Percentiles rank a stretch among this genome's conserved stretches.
phyloP scores from a whole-genome alignment of 2,329 filamentous ascomycete genomes.

The Thyridium curvatum region DNA sequence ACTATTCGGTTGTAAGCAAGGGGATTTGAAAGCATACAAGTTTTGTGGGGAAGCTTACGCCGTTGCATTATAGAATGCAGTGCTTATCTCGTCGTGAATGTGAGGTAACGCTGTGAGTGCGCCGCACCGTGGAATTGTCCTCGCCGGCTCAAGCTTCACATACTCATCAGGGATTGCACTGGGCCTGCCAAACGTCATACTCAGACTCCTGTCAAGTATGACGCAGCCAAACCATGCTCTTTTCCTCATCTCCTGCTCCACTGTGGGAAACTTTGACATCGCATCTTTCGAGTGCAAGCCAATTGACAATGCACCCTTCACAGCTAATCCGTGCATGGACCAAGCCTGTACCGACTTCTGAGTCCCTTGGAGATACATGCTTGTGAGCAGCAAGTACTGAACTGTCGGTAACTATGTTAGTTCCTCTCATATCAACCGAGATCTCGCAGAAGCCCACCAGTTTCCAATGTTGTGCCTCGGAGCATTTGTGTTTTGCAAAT shows the following conservation, averaged over 20 bases:
- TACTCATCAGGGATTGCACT: constrained; percentile 36
- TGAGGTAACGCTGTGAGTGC: too few species aligned
- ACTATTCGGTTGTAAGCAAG: neutral
- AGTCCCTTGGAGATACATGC: constrained; percentile 47
- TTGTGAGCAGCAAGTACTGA: constrained; percentile 40
- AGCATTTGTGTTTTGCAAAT: constrained; percentile 35
- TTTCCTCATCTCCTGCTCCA: constrained; percentile 39
- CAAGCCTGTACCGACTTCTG: constrained; percentile 47
- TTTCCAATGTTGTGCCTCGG: constrained; percentile 34
- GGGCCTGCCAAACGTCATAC: constrained; percentile 45
- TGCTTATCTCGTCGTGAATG: too few species aligned
- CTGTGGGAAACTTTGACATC: constrained; percentile 22
- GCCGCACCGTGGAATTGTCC: neutral
- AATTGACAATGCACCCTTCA: constrained; percentile 42
- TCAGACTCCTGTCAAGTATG: constrained; percentile 37
- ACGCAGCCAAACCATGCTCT: constrained; percentile 44
- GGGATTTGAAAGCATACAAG: too few species aligned
- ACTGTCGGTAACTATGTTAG: constrained; percentile 23
- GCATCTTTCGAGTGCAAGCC: constrained; percentile 40
- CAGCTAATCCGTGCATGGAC: constrained; percentile 45
- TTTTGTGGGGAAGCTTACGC: constrained; percentile 15
- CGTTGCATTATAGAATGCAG: constrained; percentile 23
- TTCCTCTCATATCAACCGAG: too few species aligned
- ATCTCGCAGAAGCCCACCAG: too few species aligned
- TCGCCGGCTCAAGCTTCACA: constrained; percentile 29